Conservation (phyloP, 2,329 filamentous ascomycete genomes). For the Neofusicoccum cordaticola region DNA sequence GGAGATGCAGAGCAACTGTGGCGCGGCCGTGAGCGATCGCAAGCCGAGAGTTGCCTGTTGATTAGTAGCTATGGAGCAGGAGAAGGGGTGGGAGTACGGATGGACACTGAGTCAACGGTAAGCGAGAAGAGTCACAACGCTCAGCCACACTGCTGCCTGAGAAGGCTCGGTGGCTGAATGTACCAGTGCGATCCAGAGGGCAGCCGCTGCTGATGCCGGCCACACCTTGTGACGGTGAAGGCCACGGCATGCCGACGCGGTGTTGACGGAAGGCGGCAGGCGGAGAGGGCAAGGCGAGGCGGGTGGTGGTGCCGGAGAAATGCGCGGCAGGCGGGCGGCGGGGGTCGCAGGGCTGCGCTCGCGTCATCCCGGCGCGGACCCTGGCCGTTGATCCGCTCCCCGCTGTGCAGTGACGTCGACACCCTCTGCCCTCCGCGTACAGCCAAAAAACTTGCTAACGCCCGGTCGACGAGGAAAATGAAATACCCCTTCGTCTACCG, state of each 20-base stretch:
- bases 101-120: background rate
- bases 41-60: background rate
- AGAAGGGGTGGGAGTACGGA: background rate
- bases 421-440: background rate
- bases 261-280: background rate
- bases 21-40: too few species aligned
- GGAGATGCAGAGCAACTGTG: background rate
- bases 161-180: background rate
- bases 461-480: background rate
- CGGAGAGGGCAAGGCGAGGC: background rate
- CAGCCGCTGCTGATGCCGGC: background rate
- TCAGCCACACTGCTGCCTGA: conserved; percentile 5
- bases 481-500: background rate
- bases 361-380: background rate
- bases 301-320: background rate
- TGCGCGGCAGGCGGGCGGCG: too few species aligned
- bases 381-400: background rate
- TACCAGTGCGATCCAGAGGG: too few species aligned
- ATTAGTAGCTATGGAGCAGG: too few species aligned
- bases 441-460: conserved; percentile 4
- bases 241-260: background rate
- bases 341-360: background rate
- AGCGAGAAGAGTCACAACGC: background rate
- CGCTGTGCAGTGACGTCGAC: conserved; percentile 5
- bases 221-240: too few species aligned